Percentiles rank a stretch among this genome's conserved stretches.
phyloP scores from a whole-genome alignment of 192 early-diverging fungal genomes.

The Dispira parvispora region DNA sequence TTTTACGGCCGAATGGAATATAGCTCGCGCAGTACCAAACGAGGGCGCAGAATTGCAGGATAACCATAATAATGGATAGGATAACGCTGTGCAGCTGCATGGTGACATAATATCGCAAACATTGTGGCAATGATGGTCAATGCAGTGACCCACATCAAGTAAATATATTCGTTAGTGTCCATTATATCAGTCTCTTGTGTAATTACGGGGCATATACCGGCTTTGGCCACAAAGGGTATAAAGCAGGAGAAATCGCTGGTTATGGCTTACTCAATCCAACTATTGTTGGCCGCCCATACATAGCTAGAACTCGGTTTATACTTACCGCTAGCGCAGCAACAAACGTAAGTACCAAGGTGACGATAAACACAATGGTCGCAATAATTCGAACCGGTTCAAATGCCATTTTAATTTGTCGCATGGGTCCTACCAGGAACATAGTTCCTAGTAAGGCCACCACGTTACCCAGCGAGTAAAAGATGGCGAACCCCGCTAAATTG shows the following conservation, averaged over 20 bases:
- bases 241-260: too few species aligned
- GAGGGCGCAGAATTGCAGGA: conserved; percentile 80
- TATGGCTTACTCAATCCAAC: too few species aligned
- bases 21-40: conserved; percentile 80
- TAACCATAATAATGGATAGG: conserved; percentile 61
- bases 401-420: conserved; percentile 73
- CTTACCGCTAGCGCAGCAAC: conserved; percentile 51
- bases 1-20: conserved; percentile 74
- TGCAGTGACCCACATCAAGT: too few species aligned
- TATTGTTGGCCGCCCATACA: too few species aligned
- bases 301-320: not conserved
- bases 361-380: conserved; percentile 56
- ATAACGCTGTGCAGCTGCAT: conserved; percentile 33
- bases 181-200: too few species aligned
- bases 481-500: conserved; percentile 59
- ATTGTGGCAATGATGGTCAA: not conserved
- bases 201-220: too few species aligned
- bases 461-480: conserved; percentile 85
- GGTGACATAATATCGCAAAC: not conserved
- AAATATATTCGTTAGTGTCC: too few species aligned
- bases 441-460: conserved; percentile 64
- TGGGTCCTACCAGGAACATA: conserved; percentile 78
- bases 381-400: conserved; percentile 57
- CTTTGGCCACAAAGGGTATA: too few species aligned
- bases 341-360: conserved; percentile 48